Base-by-base conservation (phyloP, 2,329 filamentous ascomycete species). In the Lithohypha guttulata region DNA sequence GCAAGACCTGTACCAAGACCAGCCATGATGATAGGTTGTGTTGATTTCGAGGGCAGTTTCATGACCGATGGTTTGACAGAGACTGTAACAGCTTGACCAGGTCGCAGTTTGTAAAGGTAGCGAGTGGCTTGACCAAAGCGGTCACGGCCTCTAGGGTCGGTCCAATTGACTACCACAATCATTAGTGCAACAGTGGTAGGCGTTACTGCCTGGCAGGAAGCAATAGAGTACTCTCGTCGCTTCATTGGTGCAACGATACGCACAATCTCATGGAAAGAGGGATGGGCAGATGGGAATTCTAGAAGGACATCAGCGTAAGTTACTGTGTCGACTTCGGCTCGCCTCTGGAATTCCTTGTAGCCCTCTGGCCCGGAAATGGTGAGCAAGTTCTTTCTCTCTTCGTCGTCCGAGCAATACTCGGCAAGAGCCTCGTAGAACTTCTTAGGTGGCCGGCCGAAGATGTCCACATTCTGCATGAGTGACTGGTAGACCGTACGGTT, bases 1-100 rank as follows among this genome's bases (percentile, higher is more conserved):
- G 91, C 91, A 15, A 98, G 79, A 57, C 91, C 91, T 0, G 91
- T 98, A 48, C 91, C 91, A n/a, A 96, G 81, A 61, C 91, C 91
- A 7, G 91, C 91, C 89, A 98, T 95, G 70, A 98, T 95, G 58
- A 98, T 79, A 27, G 91, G 91, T 33, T 89, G 84, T 25, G 84
- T 91, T 52, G 87, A 80, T 59, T 79, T 81, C 45, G 74, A 65
- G 4, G 91, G 91, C n/a, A 98, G 75, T 68, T 96, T 98, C 91
- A 98, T 98, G 50, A 96, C 91, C 17, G 86, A 95, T 0, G 91
- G 85, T 70, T 98, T 98, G 60, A 98, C 86, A 22, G 84, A 93
- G 42, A 85, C 91, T 2, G 87, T 94, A 47, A 98, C 77, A 22
- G 80, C 69, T 25, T 83, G 68, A 36, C 91, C 91, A 9, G 84